Conservation (phyloP, 108 stramenopile genomes). For the Nannochloropsis granulata region DNA sequence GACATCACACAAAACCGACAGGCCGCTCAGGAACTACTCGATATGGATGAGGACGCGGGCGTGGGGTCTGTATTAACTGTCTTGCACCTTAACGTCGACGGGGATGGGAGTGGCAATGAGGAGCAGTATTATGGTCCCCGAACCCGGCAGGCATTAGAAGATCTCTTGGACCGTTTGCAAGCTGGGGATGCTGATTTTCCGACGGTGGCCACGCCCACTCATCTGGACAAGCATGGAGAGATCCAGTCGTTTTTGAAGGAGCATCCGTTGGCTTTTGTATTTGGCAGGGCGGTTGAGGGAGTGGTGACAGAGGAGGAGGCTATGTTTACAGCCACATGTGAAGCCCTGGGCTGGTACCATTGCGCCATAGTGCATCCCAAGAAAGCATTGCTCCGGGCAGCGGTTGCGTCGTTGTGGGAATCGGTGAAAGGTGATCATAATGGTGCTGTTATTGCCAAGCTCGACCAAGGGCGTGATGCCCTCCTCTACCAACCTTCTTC, state of each 20-base stretch:
- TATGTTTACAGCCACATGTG: not conserved
- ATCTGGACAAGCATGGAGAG: not conserved
- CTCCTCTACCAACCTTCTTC: not conserved
- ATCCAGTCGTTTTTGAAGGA: not conserved
- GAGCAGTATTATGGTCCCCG: not conserved
- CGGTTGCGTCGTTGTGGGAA: not conserved
- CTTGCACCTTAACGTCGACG: not conserved
- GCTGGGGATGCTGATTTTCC: not conserved
- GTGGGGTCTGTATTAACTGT: not conserved
- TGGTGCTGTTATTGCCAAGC: not conserved
- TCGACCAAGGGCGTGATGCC: not conserved
- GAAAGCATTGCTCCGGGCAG: not conserved
- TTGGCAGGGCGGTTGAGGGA: not conserved
- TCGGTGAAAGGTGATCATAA: not conserved
- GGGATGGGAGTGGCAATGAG: not conserved
- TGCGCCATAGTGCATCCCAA: not conserved
- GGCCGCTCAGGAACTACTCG: not conserved
- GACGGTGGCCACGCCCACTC: not conserved
- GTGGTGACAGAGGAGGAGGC: not conserved
- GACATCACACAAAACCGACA: not conserved
- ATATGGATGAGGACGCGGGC: not conserved
- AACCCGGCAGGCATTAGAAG: not conserved
- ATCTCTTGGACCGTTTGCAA: not conserved
- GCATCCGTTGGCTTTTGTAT: not conserved
- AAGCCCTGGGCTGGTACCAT: not conserved